Evolutionary conservation across 148 eudicot genomes (phyloP).

Genomic region (Suaeda aralocaspica): DNA sequence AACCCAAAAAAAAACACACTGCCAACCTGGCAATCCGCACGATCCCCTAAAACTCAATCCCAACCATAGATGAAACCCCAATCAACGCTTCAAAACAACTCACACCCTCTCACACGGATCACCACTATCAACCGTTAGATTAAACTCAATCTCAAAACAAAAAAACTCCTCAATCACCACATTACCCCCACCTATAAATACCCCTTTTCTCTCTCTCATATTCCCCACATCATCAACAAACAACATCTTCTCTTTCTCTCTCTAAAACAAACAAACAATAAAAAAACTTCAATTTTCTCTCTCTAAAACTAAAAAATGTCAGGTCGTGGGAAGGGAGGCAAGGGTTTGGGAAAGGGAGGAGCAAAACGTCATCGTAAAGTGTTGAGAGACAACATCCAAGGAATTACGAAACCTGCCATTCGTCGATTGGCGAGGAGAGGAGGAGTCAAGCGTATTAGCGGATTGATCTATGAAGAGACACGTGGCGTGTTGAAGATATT

Average conservation of each 20-base stretch:
- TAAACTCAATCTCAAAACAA: not conserved
- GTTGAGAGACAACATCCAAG: slow-evolving; percentile 47
- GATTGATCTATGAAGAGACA: slow-evolving; percentile 49
- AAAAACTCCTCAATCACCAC: not conserved
- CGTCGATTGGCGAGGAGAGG: slow-evolving; percentile 51
- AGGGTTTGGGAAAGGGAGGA: slow-evolving; percentile 55
- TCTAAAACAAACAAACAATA: not conserved
- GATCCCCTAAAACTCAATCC: not conserved
- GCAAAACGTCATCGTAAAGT: slow-evolving; percentile 51
- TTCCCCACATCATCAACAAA: not conserved
- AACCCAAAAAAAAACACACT: slow-evolving; percentile 11
- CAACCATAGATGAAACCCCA: not conserved
- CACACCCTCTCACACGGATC: slow-evolving; percentile 17
- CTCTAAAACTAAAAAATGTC: slow-evolving; percentile 31
- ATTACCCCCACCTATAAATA: slow-evolving; percentile 20
- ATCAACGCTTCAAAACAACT: slow-evolving; percentile 19
- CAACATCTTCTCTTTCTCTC: not conserved
- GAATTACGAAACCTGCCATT: slow-evolving; percentile 49
- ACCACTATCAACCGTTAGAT: slow-evolving; percentile 11
- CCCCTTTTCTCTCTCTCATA: not conserved
- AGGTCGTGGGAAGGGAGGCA: slow-evolving; percentile 57
- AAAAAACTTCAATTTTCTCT: not conserved
- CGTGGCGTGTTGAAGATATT: slow-evolving; percentile 55
- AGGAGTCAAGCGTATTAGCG: slow-evolving; percentile 48
- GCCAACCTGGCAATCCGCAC: slow-evolving; percentile 11